These are phyloP conservation scores for Dothistroma pini DNA, from an alignment of 2,329 filamentous ascomycete species.

Conservation along the genomic window DNA sequence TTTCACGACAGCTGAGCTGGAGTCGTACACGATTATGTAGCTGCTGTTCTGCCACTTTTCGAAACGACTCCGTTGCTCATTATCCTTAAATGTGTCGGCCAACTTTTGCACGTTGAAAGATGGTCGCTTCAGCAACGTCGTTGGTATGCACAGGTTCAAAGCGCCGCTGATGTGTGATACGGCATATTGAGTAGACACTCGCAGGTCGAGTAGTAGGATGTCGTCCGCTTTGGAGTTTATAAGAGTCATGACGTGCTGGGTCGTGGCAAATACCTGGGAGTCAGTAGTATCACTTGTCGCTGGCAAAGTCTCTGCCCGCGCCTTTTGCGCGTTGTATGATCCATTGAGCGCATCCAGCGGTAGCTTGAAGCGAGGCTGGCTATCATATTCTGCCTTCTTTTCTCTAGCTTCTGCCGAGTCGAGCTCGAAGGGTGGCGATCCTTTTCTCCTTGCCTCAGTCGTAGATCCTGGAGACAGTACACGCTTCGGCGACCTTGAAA, in stretches of 20 bases:
- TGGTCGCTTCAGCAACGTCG: constrained; percentile 83
- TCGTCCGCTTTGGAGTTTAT: constrained; percentile 45
- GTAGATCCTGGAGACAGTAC: constrained; percentile 45
- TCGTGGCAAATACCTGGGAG: constrained; percentile 42
- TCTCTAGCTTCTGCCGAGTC: constrained; percentile 8
- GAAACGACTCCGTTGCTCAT: constrained; percentile 68
- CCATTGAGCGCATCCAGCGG: constrained; percentile 28
- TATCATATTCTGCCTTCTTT: constrained; percentile 14
- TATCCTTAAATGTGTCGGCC: constrained; percentile 76
- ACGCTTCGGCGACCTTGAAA: constrained; percentile 46
- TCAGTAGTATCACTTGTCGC: constrained; percentile 29
- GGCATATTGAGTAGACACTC: constrained; percentile 79
- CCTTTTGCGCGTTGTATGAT: constrained; percentile 22
- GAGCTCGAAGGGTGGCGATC: constrained; percentile 41
- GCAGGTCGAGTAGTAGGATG: constrained; percentile 75
- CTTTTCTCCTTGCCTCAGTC: constrained; percentile 42
- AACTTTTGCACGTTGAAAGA: constrained; percentile 88
- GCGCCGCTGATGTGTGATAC: constrained; percentile 73
- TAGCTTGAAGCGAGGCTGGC: constrained; percentile 27
- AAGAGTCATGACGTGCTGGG: constrained; percentile 49
- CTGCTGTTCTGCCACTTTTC: constrained; percentile 69
- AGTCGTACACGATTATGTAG: constrained; percentile 84
- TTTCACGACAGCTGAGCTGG: constrained; percentile 68
- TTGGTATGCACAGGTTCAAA: constrained; percentile 90
- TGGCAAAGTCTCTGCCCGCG: constrained; percentile 49